phyloP scores from a whole-genome alignment of 2,329 filamentous ascomycete species.

The Scedosporium dehoogii region DNA sequence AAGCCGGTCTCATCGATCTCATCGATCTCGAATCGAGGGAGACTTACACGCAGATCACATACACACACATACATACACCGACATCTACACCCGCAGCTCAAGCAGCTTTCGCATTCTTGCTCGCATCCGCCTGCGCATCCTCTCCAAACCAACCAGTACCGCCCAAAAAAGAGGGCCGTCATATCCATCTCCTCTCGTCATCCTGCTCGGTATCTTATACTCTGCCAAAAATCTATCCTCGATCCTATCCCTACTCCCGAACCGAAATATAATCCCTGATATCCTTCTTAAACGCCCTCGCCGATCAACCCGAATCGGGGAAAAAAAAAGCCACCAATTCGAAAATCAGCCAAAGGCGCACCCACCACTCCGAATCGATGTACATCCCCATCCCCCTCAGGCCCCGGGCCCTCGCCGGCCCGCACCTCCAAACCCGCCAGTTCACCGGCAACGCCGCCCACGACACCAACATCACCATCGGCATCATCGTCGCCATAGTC shows the following conservation, averaged over 20 bases:
- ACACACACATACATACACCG: not conserved
- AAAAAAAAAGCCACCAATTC: too few relatives aligned
- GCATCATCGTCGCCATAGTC: constrained; percentile 30
- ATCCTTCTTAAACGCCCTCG: too few relatives aligned
- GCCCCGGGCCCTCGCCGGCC: not conserved
- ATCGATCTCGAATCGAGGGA: too few relatives aligned
- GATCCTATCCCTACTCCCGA: too few relatives aligned
- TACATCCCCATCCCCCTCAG: not conserved
- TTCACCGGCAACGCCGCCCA: constrained; percentile 15
- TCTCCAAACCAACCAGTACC: not conserved
- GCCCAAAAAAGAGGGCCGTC: too few relatives aligned
- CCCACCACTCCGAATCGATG: not conserved
- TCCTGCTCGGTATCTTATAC: too few relatives aligned
- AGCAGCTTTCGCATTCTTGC: not conserved
- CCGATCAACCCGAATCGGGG: too few relatives aligned
- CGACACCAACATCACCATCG: constrained; percentile 30
- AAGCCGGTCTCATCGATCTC: too few relatives aligned
- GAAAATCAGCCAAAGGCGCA: not conserved
- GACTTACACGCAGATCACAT: too few relatives aligned
- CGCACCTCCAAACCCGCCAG: constrained; percentile 12
- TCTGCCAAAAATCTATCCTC: too few relatives aligned
- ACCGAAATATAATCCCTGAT: too few relatives aligned
- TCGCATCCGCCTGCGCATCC: not conserved
- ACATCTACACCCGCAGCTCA: not conserved
- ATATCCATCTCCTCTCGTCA: too few relatives aligned